Evolutionary conservation across 257 asterid species (phyloP), one percentile per base, ranked within the genome.

Genomic region (Eustoma russellianum): DNA sequence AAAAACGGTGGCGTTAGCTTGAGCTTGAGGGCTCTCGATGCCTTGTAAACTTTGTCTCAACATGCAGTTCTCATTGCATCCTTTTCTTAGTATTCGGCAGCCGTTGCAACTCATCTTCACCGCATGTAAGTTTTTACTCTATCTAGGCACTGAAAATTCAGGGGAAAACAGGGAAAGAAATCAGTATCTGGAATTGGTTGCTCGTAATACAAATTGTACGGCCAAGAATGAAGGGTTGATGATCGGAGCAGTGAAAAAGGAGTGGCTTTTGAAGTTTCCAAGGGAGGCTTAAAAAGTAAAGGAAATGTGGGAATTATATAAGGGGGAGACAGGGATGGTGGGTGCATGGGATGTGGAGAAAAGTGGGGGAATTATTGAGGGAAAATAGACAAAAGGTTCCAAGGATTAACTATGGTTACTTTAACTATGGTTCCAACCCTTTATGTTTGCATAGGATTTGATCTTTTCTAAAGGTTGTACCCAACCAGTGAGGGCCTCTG

Each of bases 1-100:
- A 61, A 88, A 88, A 9, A 84, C 78, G 9, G 96, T 84, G 61
- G 94, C 96, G 66, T 84, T 78, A n/a, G 93, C 85, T 57, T 88
- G 96, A 24, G 94, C 76, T 48, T 77, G 82, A 48, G 96, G 75
- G 72, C 45, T 58, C 9, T 78, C 77, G 5, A 84, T 79, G 48
- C 74, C 76, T 6, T 58, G 76, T 55, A 84, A 55, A 52, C 94
- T 81, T 41, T 80, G 83, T 48, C 94, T 49, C 1, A 88, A 70
- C 63, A 84, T 79, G 80, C 96, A 88, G 51, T 60, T 71, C 1
- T 88, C 90, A 13, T 66, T 79, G 83, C 96, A 88, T 0, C 96
- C 96, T 61, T 84, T 88, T 4, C 96, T 82, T n/a, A 88, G 85
- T 48, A 84, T 79, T 54, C 94, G 69, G 50, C 96, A 88, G 5